Evolutionary conservation across 2,329 filamentous ascomycete species (phyloP), one percentile per base, ranked within the genome.

Genomic region (Lojkania enalia): DNA sequence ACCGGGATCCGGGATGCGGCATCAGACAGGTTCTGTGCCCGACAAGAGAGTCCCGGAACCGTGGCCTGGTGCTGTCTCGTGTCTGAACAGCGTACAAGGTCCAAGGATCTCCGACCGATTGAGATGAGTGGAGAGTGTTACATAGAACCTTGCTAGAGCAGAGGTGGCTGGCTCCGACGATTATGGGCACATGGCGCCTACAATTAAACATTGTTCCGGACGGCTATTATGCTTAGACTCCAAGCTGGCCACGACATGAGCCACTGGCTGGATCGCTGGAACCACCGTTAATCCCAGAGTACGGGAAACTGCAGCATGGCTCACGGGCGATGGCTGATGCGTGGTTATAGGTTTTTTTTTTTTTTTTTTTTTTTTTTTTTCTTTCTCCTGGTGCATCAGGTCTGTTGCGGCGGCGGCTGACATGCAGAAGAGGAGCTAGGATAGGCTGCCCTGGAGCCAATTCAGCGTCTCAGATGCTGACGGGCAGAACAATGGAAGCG

Each of bases 271-370:
- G 37, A 57, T 61, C 57, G 64, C 44, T 67, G 66, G 64, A 60
- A 67, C 53, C 51, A 54, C 63, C 64, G 66, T 68, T 69, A 55
- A 60, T 65, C 54, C 66, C 63, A 63, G 57, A 32, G 46, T 39
- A 45, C 56, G 61, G 64, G 64, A 61, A 54, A 52, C 46, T 52
- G 54, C 57, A 56, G 54, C 61, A 56, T 57, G 52, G 51, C 49
- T 47, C 37, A n/a, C n/a, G n/a, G n/a, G n/a, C n/a, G 20, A 49
- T 48, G 48, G 41, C 33, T 35, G 44, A 21, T 43, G 43, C 20
- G 46, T 44, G 41, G 36, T 44, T 31, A 39, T 44, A 47, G 54
- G 45, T 46, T 51, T 58, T 49, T 55, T 23, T 48, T 29, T 41
- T 49, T 48, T 41, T 49, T 46, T 37, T 46, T 27, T 27, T n/a